A percentile compares a stretch with the other conserved stretches of the same genome.
Conservation (phyloP, 202 grass and related monocot genomes). For the Schoenoplectus triqueter region DNA sequence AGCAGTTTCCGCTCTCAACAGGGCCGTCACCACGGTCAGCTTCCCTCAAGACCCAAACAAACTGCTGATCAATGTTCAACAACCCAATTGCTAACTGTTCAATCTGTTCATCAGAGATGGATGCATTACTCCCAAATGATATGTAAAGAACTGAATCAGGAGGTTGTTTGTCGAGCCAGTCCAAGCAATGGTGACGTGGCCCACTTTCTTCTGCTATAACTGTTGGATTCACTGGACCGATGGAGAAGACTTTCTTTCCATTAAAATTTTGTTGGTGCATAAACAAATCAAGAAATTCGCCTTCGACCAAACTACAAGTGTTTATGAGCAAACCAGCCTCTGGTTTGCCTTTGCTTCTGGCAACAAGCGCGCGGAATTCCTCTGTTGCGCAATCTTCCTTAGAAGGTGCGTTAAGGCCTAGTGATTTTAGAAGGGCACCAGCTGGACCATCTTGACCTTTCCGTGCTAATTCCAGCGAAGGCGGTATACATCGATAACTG, state of each 20-base stretch:
- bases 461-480: slow-evolving; percentile 32
- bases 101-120: slow-evolving; percentile 45
- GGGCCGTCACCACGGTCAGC: slow-evolving; percentile 52
- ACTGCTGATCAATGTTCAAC: slow-evolving; percentile 43
- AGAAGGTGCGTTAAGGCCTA: slow-evolving; percentile 40
- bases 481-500: slow-evolving; percentile 48
- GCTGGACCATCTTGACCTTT: slow-evolving; percentile 17
- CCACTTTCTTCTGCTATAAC: neutral
- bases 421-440: slow-evolving; percentile 19
- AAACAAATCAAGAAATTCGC: slow-evolving; percentile 46
- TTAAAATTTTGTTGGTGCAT: neutral
- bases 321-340: slow-evolving; percentile 39
- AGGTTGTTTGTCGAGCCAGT: slow-evolving; percentile 66
- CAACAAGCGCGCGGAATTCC: slow-evolving; percentile 48
- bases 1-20: neutral
- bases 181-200: slow-evolving; percentile 47
- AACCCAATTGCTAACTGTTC: slow-evolving; percentile 47
- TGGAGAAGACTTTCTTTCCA: slow-evolving; percentile 53
- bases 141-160: slow-evolving; percentile 61
- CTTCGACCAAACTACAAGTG: slow-evolving; percentile 49
- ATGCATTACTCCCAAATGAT: slow-evolving; percentile 59
- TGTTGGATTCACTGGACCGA: slow-evolving; percentile 53
- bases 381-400: slow-evolving; percentile 48
- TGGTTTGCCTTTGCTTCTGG: neutral
- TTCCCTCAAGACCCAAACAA: slow-evolving; percentile 71